These are phyloP conservation scores for Emiliania huxleyi DNA, from an alignment of 78 protist genomes.

Conservation along the genomic window DNA sequence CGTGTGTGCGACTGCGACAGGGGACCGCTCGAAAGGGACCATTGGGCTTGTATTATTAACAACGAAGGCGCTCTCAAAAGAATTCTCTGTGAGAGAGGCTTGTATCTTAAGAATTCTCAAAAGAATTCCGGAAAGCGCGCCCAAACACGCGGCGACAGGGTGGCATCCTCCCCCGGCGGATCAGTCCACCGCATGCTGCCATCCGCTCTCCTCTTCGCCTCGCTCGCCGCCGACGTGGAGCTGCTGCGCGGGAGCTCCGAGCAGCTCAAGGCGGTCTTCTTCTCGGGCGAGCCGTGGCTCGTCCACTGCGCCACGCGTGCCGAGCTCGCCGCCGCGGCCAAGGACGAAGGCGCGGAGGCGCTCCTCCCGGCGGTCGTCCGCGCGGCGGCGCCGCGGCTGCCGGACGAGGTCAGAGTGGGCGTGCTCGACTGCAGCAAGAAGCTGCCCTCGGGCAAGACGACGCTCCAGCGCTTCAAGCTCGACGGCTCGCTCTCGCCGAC, in stretches of 20 bases:
- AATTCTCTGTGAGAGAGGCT: too few relatives aligned
- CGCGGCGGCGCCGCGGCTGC: neutral
- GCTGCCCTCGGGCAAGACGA: neutral
- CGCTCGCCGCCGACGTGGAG: too few relatives aligned
- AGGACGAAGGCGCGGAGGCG: neutral
- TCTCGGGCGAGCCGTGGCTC: neutral
- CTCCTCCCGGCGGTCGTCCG: neutral
- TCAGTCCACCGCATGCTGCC: too few relatives aligned
- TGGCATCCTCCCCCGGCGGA: too few relatives aligned
- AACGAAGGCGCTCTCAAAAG: too few relatives aligned
- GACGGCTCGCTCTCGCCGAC: neutral
- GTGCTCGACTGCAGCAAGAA: neutral
- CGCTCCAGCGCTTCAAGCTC: neutral
- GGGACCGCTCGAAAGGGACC: too few relatives aligned
- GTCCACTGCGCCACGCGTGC: neutral
- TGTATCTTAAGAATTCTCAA: too few relatives aligned
- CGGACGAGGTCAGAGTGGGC: neutral
- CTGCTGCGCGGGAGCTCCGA: neutral
- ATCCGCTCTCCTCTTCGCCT: too few relatives aligned
- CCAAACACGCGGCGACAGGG: too few relatives aligned
- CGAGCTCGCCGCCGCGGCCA: neutral
- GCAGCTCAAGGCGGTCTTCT: neutral
- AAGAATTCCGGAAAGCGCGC: too few relatives aligned
- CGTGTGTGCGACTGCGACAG: too few relatives aligned
- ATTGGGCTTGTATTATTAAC: too few relatives aligned